Evolutionary conservation across 2,329 filamentous ascomycete genomes (phyloP).

Genomic region (Penicillium fuscoglaucum): DNA sequence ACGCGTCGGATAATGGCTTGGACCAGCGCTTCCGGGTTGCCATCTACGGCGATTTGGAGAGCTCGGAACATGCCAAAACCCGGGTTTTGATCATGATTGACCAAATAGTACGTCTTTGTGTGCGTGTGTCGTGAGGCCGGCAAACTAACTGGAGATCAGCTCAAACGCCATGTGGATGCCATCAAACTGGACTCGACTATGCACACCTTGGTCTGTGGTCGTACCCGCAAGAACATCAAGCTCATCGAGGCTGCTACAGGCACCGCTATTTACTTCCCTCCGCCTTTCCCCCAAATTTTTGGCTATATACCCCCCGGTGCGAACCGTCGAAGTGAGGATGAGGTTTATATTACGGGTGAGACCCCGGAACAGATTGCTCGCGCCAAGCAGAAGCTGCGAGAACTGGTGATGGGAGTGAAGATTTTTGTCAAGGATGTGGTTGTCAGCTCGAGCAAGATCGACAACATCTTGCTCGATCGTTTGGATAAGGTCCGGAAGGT

Average conservation of each 20-base stretch:
- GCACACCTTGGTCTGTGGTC: conserved; percentile 89
- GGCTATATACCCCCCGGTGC: conserved; percentile 84
- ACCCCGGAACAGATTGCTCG: conserved; percentile 78
- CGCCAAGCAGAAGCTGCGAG: conserved; percentile 88
- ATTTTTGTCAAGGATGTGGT: conserved; percentile 89
- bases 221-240: conserved; percentile 96
- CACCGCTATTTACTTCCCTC: conserved; percentile 97
- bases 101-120: conserved; percentile 65
- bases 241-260: conserved; percentile 92
- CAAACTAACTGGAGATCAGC: conserved; percentile 37
- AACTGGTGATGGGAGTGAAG: conserved; percentile 77
- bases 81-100: conserved; percentile 96
- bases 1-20: conserved; percentile 74
- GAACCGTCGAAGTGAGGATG: conserved; percentile 76
- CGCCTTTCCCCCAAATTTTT: conserved; percentile 87
- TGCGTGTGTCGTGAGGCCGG: conserved; percentile 1
- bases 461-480: conserved; percentile 85
- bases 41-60: conserved; percentile 94
- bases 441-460: conserved; percentile 87
- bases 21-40: conserved; percentile 89
- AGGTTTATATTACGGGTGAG: conserved; percentile 94
- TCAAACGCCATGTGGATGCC: conserved; percentile 66
- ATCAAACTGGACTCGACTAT: conserved; percentile 81
- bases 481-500: conserved; percentile 98
- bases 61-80: conserved; percentile 94